phyloP scores from a whole-genome alignment of 2,329 filamentous ascomycete genomes.

The Trichophyton rubrum region DNA sequence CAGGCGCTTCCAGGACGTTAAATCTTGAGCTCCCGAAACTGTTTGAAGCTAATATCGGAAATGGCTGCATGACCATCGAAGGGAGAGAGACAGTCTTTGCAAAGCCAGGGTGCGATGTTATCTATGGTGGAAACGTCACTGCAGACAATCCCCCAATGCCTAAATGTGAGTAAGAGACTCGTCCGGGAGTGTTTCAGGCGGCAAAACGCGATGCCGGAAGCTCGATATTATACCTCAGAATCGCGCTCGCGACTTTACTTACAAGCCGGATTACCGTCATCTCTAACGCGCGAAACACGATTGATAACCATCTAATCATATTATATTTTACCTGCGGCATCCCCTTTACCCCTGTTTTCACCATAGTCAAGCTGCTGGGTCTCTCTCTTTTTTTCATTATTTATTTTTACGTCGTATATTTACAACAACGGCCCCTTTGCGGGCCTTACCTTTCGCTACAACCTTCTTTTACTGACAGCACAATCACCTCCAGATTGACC shows the following conservation, averaged over 20 bases:
- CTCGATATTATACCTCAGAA: not conserved
- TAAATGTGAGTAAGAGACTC: not conserved
- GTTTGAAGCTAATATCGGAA: constrained; percentile 10
- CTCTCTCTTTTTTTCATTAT: not conserved
- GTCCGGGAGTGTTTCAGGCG: not conserved
- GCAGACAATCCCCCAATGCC: not conserved
- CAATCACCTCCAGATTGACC: not conserved
- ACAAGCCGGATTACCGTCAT: not conserved
- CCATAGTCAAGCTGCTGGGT: not conserved
- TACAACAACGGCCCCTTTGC: not conserved
- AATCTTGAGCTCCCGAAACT: constrained; percentile 5
- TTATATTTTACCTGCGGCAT: not conserved
- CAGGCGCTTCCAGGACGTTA: not conserved
- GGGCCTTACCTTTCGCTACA: not conserved
- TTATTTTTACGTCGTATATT: not conserved
- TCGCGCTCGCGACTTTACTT: not conserved
- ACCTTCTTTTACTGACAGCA: not conserved
- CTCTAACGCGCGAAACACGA: not conserved
- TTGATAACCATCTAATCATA: not conserved
- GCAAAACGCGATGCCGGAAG: not conserved
- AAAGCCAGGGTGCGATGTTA: constrained; percentile 6
- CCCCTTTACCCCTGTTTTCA: not conserved
- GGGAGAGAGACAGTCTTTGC: constrained; percentile 7
- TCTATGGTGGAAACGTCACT: not conserved
- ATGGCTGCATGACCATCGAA: constrained; percentile 7